A percentile compares a stretch with the other conserved stretches of the same genome.
These are phyloP conservation scores for Solanum aculeatissimum DNA, from an alignment of 305 asterid species.

Conservation along the genomic window DNA sequence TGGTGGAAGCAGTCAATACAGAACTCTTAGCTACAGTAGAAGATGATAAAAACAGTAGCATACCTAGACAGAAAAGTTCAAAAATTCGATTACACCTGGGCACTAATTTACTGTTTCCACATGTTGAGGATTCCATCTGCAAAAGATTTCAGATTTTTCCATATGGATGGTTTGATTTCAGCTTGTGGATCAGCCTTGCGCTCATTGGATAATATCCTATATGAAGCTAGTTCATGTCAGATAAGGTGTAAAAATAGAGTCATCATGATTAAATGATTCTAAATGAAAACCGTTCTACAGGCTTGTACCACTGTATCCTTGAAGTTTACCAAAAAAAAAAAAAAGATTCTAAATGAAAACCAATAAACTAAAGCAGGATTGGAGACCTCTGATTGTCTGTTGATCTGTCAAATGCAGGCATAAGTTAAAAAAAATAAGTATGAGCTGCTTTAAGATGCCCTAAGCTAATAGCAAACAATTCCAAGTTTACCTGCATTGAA, in stretches of 20 bases:
- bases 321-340: no score
- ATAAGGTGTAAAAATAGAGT: neutral
- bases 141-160: constrained; percentile 63
- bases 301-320: no score
- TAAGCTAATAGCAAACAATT: neutral
- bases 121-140: constrained; percentile 49
- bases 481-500: neutral
- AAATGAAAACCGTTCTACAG: neutral
- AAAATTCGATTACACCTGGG: neutral
- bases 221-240: neutral
- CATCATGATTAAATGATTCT: neutral
- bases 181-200: constrained; percentile 17
- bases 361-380: neutral
- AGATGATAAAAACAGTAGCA: neutral
- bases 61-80: neutral
- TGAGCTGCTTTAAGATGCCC: neutral
- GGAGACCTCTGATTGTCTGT: neutral
- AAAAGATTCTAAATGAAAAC: neutral
- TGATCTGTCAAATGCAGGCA: neutral
- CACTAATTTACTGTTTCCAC: constrained; percentile 22
- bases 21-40: neutral
- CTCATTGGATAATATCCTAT: constrained; percentile 31
- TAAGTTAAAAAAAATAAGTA: neutral
- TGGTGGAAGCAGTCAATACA: neutral
- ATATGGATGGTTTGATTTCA: constrained; percentile 28